A percentile compares a stretch with the other conserved stretches of the same genome.
Evolutionary conservation across 2,329 filamentous ascomycete genomes (phyloP).

Genomic region (Trichoderma semiorbis): DNA sequence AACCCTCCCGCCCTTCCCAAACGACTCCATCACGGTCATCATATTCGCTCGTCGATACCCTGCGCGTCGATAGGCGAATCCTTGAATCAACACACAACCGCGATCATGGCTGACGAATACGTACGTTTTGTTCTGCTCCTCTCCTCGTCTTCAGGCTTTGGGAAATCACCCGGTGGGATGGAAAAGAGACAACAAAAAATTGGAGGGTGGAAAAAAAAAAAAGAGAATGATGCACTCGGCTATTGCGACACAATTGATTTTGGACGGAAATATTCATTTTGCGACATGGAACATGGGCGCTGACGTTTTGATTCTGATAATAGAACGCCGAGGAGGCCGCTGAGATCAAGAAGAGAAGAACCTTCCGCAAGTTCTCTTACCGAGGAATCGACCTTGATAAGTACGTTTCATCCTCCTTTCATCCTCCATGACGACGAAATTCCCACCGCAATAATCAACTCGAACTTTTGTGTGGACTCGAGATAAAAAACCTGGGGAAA

Average conservation of each 20-base stretch:
- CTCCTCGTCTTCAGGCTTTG: constrained; percentile 21
- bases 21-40: constrained; percentile 37
- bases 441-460: neutral
- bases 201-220: constrained; percentile 20
- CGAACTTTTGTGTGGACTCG: neutral
- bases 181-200: neutral
- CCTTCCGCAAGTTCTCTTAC: constrained; percentile 99
- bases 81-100: constrained; percentile 43
- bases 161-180: neutral
- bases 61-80: constrained; percentile 44
- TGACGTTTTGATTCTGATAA: constrained; percentile 17
- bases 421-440: neutral
- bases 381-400: constrained; percentile 99
- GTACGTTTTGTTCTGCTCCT: constrained; percentile 53
- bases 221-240: neutral
- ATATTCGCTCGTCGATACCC: constrained; percentile 43
- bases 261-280: neutral
- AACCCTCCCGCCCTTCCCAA: constrained; percentile 27
- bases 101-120: constrained; percentile 87
- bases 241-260: constrained; percentile 3
- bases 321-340: constrained; percentile 97
- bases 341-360: constrained; percentile 99
- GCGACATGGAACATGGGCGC: neutral
- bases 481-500: neutral
- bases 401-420: constrained; percentile 57